Base-by-base conservation (phyloP, 2,329 filamentous ascomycete species). In the Dothidotthia symphoricarpi region DNA sequence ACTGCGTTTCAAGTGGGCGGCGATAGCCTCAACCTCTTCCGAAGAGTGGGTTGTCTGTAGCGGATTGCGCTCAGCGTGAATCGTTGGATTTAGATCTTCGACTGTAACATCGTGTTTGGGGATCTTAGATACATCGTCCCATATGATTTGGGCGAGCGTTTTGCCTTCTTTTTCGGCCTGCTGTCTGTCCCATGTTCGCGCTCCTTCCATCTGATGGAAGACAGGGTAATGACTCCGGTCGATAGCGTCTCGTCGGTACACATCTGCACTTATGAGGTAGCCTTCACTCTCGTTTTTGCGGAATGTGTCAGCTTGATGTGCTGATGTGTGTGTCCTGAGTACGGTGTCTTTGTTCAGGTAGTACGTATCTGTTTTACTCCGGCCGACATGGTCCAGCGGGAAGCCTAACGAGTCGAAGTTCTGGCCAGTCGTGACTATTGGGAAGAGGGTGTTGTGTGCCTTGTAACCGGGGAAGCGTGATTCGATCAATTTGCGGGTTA, bases 371-470 rank as follows among this genome's bases (percentile, higher is more conserved):
- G 87, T 91, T 52, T 81, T 81, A 50, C 81, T 86, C 34, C 93
- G 84, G 43, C 93, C 93, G 3, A 89, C 86, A 58, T 98, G 93
- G 64, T 96, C 86, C 6, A 75, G 59, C 0, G 90, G 85, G 62
- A 98, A 97, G 29, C 90, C 90, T 6, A 98, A 75, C n/a, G 90
- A 93, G 69, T 98, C 93, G 63, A 98, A 98, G 67, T 98, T 98
- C 62, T 96, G 86, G 9, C 75, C 69, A 2, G 88, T 86, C 24
- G 85, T 83, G 16, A 97, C 93, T 27, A 96, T 82, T 1, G 93
- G 91, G 51, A 85, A 82, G 57, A 90, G 80, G 36, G 81, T 74
- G 59, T 88, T 88, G 73, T 96, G 81, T 57, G 86, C 82, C 42
- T 79, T 81, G 71, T 83, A 96, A 8, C 77, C 63, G 1, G 88